These are phyloP conservation scores for Aspergillus aculeatinus DNA, from an alignment of 2,329 filamentous ascomycete genomes.

Conservation along the genomic window DNA sequence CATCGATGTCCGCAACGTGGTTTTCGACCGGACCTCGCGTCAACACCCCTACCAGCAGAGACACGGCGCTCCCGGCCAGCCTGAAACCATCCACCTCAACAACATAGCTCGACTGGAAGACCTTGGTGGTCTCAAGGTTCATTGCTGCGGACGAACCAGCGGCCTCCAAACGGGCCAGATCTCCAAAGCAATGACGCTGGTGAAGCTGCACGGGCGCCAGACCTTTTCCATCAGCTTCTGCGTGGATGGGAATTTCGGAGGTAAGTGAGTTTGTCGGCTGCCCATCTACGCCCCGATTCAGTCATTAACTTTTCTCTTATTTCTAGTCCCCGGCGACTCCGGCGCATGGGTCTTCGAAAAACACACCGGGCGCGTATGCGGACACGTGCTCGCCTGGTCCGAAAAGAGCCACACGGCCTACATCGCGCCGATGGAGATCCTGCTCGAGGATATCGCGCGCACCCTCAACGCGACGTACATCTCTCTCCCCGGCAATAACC, in stretches of 20 bases:
- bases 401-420: conserved; percentile 78
- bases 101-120: conserved; percentile 53
- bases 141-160: conserved; percentile 84
- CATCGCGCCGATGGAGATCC: conserved; percentile 91
- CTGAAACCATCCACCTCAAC: conserved; percentile 53
- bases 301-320: conserved; percentile 6
- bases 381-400: conserved; percentile 88
- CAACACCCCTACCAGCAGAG: conserved; percentile 42
- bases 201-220: conserved; percentile 81
- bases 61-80: conserved; percentile 50
- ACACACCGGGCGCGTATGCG: conserved; percentile 74
- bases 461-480: conserved; percentile 70
- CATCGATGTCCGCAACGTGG: conserved; percentile 68
- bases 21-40: conserved; percentile 42
- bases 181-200: conserved; percentile 72
- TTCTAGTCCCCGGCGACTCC: conserved; percentile 75
- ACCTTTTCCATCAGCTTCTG: conserved; percentile 74
- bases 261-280: conserved; percentile 36
- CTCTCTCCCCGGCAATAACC: conserved; percentile 60
- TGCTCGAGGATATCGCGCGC: conserved; percentile 80
- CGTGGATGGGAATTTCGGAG: conserved; percentile 60
- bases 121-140: conserved; percentile 74
- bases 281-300: not conserved
- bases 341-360: conserved; percentile 91
- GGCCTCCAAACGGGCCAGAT: conserved; percentile 79